Evolutionary conservation across 805 yeast genomes (phyloP).

Genomic region (Saturnispora silvae): DNA sequence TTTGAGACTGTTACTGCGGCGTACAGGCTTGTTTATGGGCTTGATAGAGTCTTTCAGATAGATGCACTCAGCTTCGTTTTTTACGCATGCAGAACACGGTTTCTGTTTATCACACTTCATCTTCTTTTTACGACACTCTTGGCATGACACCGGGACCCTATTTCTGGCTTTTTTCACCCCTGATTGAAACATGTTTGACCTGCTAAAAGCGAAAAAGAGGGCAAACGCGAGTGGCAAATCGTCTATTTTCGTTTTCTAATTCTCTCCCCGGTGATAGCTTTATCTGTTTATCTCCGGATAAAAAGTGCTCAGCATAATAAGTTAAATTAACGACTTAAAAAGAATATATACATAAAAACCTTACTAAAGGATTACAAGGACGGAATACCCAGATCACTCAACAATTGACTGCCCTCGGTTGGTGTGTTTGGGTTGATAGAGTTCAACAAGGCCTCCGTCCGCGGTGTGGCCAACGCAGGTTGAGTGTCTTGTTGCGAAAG

Average conservation of each 20-base stretch:
- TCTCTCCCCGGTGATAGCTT: no score
- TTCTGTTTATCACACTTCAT: conserved; percentile 33
- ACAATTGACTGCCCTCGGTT: conserved; percentile 2
- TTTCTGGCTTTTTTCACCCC: conserved; percentile 31
- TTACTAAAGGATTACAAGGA: not conserved
- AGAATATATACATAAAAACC: not conserved
- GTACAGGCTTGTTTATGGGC: conserved; percentile 9
- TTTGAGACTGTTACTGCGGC: conserved; percentile 21
- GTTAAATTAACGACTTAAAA: not conserved
- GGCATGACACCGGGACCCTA: conserved; percentile 36
- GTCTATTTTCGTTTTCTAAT: no score
- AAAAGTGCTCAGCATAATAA: not conserved
- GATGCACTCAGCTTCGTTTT: conserved; percentile 29
- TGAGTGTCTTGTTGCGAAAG: no score
- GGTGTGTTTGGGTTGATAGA: no score
- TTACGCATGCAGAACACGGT: conserved; percentile 30
- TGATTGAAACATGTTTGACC: no score
- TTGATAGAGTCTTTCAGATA: conserved; percentile 30
- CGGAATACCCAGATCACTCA: conserved; percentile 2
- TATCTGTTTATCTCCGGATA: not conserved
- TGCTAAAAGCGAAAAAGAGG: not conserved
- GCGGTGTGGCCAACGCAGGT: no score
- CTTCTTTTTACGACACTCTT: conserved; percentile 36
- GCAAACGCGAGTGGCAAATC: not conserved
- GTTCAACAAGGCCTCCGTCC: no score